Evolutionary conservation across 306 rosid species (phyloP).

Genomic region (Ziziphus jujuba): DNA sequence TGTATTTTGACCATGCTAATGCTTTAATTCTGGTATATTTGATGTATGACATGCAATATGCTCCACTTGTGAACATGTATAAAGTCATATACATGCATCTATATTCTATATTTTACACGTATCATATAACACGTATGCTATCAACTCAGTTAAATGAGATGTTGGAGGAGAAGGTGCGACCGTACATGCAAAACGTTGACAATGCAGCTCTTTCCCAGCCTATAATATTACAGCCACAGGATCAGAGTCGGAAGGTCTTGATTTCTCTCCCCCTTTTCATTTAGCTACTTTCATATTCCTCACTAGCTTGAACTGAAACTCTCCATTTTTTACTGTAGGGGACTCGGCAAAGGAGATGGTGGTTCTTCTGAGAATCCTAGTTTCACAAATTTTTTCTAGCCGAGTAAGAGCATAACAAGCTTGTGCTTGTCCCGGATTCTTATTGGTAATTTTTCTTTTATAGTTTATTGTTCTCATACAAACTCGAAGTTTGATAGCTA

Average conservation of each 20-base stretch:
- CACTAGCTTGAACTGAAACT: too few relatives aligned
- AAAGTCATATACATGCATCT: too few relatives aligned
- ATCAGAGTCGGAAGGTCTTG: slow-evolving; percentile 62
- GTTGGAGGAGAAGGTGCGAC: slow-evolving; percentile 80
- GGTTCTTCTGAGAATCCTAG: slow-evolving; percentile 50
- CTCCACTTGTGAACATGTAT: too few relatives aligned
- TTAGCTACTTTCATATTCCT: not conserved
- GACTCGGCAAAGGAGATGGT: slow-evolving; percentile 57
- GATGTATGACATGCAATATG: too few relatives aligned
- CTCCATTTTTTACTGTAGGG: slow-evolving; percentile 35
- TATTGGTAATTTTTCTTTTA: not conserved
- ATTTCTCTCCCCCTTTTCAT: slow-evolving; percentile 4
- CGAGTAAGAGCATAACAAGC: slow-evolving; percentile 9
- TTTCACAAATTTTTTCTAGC: slow-evolving; percentile 25
- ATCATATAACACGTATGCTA: slow-evolving; percentile 22
- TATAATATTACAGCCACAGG: slow-evolving; percentile 55
- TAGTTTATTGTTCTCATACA: not conserved
- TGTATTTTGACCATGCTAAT: too few relatives aligned
- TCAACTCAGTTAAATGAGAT: slow-evolving; percentile 72
- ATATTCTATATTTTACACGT: not conserved
- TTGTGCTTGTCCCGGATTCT: not conserved
- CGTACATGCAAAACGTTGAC: slow-evolving; percentile 53
- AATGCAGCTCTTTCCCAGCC: slow-evolving; percentile 62
- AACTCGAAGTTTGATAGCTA: not conserved
- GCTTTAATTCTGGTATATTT: too few relatives aligned